These are phyloP conservation scores for Karstenula rhodostoma DNA, from an alignment of 2,329 filamentous ascomycete species.

Conservation along the genomic window DNA sequence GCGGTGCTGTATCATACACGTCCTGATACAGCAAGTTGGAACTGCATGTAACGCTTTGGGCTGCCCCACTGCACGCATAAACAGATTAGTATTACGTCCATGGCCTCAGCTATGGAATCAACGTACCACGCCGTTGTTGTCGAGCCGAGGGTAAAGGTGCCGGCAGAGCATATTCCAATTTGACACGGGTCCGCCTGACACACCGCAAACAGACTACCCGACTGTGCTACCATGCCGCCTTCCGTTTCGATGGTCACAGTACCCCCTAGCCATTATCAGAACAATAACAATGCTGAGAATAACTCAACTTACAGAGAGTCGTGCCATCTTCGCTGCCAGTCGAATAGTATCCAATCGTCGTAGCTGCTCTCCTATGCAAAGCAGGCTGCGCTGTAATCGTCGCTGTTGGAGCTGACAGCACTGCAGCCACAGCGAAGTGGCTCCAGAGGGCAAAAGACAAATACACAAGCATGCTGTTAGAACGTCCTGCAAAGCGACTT, in stretches of 20 bases:
- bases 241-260: not conserved
- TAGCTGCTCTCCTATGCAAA: not conserved
- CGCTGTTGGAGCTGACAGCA: not conserved
- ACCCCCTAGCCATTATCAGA: not conserved
- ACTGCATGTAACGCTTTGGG: conserved; percentile 1
- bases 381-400: not conserved
- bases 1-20: conserved; percentile 2
- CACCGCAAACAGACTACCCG: conserved; percentile 6
- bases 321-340: conserved; percentile 2
- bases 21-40: conserved; percentile 6
- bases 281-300: not conserved
- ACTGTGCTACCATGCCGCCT: conserved; percentile 4
- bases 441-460: not conserved
- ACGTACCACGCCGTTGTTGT: conserved; percentile 7
- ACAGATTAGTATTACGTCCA: not conserved
- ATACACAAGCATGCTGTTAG: not conserved
- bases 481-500: not conserved
- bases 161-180: conserved; percentile 1
- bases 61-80: not conserved
- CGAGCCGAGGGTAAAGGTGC: not conserved
- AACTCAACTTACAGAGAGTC: not conserved
- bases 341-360: conserved; percentile 4
- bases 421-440: not conserved
- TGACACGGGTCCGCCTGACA: not conserved
- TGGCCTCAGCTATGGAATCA: not conserved